Base-by-base conservation (phyloP, 768 basidiomycete genomes). In the Postia placenta region DNA sequence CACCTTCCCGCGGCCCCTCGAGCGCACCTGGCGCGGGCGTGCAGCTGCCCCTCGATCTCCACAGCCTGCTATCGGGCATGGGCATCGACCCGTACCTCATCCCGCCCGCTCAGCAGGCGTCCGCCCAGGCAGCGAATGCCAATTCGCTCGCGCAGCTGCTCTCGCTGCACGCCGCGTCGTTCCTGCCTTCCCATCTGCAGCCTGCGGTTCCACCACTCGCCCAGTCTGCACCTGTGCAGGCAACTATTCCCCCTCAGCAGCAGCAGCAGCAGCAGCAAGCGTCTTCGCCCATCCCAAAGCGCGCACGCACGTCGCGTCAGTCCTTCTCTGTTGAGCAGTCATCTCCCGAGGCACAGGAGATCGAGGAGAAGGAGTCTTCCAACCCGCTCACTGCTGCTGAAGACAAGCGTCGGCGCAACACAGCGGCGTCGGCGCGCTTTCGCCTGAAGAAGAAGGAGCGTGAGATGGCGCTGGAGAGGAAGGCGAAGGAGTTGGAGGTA, bases 371-470 rank as follows among this genome's bases (percentile, higher is more conserved):
- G 40, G 22, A 56, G 6, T 49, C 64, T 7, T 47, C 38, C 2
- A 57, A 39, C 5, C 46, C 69, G 0, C 19, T 81, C 2, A 76
- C 76, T 5, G 71, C 83, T 4, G 66, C 84, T 0, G 92, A 95
- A 66, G 92, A 95, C 67, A 95, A 95, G 64, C 84, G 92, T n/a
- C 78, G 92, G 50, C 74, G 92, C 40, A 96, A 96, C 64, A 96
- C 92, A 0, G 90, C 90, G 1, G 92, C 92, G 0, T 91, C 87
- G 46, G 92, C 92, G 26, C 87, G 92, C 6, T 96, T 96, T 76
- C 79, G 92, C 51, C 67, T 92, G 61, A 96, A 95, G 78, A 96
- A 96, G 76, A 96, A 96, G 73, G 91, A 94, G 67, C 76, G 93
- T 12, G 93, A 96, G 69, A 85, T 81, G 2, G 92, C 93, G 14